Percentiles rank a stretch among this genome's conserved stretches.
Conservation (phyloP, 768 basidiomycete species). For the Pholiota conissans region DNA sequence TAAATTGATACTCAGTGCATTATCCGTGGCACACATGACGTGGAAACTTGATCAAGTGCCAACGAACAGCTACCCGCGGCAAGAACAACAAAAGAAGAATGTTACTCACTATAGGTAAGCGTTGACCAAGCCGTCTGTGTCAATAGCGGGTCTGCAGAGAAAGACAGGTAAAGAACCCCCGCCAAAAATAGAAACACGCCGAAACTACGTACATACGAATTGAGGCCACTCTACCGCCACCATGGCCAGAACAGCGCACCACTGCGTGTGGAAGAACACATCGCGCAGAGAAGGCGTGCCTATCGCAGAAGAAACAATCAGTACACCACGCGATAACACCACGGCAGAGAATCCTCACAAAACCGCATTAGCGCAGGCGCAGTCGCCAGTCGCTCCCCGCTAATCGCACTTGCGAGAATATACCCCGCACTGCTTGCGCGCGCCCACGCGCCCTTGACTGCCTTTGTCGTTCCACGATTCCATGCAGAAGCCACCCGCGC, state of each 20-base stretch:
- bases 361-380: constrained; percentile 88
- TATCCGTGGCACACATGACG: too few species aligned
- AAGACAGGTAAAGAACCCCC: neutral
- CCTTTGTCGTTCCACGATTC: constrained; percentile 66
- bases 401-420: constrained; percentile 89
- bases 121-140: constrained; percentile 89
- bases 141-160: constrained; percentile 77
- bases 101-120: constrained; percentile 63
- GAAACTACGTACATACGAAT: constrained; percentile 76
- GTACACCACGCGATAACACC: neutral
- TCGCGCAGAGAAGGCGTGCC: constrained; percentile 93
- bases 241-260: constrained; percentile 87
- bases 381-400: constrained; percentile 84
- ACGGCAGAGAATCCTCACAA: constrained; percentile 53
- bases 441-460: constrained; percentile 63
- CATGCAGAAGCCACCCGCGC: constrained; percentile 86
- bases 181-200: constrained; percentile 1
- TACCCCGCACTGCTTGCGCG: constrained; percentile 83
- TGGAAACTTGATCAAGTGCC: too few species aligned
- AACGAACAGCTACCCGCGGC: too few species aligned
- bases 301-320: constrained; percentile 30
- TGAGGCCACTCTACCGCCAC: constrained; percentile 94
- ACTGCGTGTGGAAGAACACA: constrained; percentile 91
- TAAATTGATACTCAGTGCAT: neutral
- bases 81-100: neutral